Evolutionary conservation across 2,329 filamentous ascomycete genomes (phyloP), one percentile per base, ranked within the genome.

Genomic region (Cadophora gregata): DNA sequence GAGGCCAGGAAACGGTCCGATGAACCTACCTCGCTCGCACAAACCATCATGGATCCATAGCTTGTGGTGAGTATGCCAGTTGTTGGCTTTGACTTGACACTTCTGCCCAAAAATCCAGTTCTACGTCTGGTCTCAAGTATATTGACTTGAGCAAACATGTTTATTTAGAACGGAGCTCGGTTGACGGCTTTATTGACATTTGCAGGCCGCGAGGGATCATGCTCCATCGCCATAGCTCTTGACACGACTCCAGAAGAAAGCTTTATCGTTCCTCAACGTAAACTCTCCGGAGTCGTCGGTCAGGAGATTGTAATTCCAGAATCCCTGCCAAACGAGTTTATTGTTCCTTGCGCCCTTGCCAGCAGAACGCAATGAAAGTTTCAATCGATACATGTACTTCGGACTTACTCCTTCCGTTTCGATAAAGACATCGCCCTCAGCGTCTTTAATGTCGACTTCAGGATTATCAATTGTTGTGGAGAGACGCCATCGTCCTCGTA

Each of bases 221-320:
- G 66, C 62, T 24, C 82, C 82, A 63, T 79, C 73, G 0, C 86
- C 86, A 70, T 89, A 90, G 70, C 86, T 88, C 78, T 81, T 85
- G 4, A 91, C 88, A 14, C 88, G 81, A 74, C 88, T 90, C 72
- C 90, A 91, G 75, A 89, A 87, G 74, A 86, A 91, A 0, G 88
- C 83, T 77, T 88, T 89, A 65, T 88, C 83, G 71, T 90, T 86
- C 77, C 84, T 85, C 47, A 88, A 78, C 16, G 80, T 78, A 79
- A 98, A 98, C 79, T 92, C 90, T 4, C 85, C 92, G 91, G 92
- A 96, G 79, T 97, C 94, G 77, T 97, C 93, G 8, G 93, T 97
- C 75, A 97, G 79, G 72, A 87, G 86, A 77, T 98, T 97, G 77
- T 96, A 95, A 80, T 90, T 95, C 87, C 93, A 97, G 77, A 94